Percentiles rank a stretch among this genome's conserved stretches.
Conservation (phyloP, 495 filamentous ascomycete species). For the Annulohypoxylon maeteangense region DNA sequence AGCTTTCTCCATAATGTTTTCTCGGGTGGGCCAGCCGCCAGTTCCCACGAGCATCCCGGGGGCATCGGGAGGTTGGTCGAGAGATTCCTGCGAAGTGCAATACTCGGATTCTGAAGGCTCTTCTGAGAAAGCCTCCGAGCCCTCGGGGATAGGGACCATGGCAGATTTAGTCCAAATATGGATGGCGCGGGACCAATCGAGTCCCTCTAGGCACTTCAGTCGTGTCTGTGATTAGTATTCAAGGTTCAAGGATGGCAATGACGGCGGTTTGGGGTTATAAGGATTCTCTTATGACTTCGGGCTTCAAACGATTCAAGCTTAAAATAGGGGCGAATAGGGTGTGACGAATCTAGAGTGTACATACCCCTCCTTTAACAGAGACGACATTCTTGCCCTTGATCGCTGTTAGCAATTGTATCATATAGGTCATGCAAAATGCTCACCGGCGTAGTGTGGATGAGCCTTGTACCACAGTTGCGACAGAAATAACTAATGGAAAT, state of each 20-base stretch:
- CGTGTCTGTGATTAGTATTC: not conserved
- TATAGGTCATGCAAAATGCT: conserved; percentile 9
- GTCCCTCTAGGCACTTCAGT: conserved; percentile 61
- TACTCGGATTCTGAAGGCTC: conserved; percentile 55
- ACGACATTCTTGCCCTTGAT: conserved; percentile 60
- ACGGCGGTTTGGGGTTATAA: not conserved
- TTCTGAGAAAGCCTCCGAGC: conserved; percentile 59
- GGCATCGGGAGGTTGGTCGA: conserved; percentile 53
- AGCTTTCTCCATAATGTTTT: not conserved
- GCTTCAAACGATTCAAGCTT: not conserved
- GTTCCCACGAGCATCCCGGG: conserved; percentile 43
- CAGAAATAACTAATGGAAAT: conserved; percentile 63
- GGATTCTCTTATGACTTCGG: not conserved
- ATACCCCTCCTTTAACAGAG: conserved; percentile 67
- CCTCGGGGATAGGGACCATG: conserved; percentile 71
- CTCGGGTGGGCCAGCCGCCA: conserved; percentile 17
- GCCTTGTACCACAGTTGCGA: conserved; percentile 65
- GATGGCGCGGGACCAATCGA: conserved; percentile 65
- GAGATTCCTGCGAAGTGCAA: conserved; percentile 47
- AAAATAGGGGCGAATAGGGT: not conserved
- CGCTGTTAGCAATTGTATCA: conserved; percentile 9
- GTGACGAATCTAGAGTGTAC: not conserved
- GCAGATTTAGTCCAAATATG: conserved; percentile 73
- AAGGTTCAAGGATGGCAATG: not conserved
- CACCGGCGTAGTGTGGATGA: conserved; percentile 65